Conservation (phyloP, 805 yeast species). For the Zygotorulaspora chibaensis region DNA sequence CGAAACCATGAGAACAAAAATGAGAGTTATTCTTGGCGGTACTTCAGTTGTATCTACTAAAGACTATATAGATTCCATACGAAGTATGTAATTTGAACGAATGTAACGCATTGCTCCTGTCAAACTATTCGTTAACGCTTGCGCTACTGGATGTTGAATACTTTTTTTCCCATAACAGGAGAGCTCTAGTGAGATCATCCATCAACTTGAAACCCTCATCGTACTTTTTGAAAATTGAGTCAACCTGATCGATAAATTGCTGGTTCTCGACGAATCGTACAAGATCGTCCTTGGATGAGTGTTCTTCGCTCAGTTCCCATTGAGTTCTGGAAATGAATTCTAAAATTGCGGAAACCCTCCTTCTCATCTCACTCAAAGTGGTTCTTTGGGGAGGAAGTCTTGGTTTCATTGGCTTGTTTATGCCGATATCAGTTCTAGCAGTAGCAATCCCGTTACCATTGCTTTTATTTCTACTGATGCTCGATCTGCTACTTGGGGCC, state of each 20-base stretch:
- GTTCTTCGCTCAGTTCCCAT: slow-evolving; percentile 72
- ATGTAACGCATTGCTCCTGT: neutral
- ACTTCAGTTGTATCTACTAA: slow-evolving; percentile 52
- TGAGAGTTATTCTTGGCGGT: slow-evolving; percentile 79
- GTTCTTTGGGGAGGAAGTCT: slow-evolving; percentile 74
- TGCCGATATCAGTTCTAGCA: slow-evolving; percentile 40
- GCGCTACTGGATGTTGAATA: slow-evolving; percentile 35
- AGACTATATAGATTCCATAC: slow-evolving; percentile 34
- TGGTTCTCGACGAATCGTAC: slow-evolving; percentile 45
- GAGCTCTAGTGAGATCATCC: slow-evolving; percentile 67
- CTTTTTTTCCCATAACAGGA: slow-evolving; percentile 75
- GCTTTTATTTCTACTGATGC: slow-evolving; percentile 11
- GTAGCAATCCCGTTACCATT: slow-evolving; percentile 16
- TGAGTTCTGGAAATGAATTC: slow-evolving; percentile 90
- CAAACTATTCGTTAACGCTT: slow-evolving; percentile 6
- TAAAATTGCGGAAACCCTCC: slow-evolving; percentile 81
- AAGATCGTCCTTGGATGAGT: slow-evolving; percentile 50
- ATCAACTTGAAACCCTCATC: slow-evolving; percentile 59
- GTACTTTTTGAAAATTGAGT: slow-evolving; percentile 45
- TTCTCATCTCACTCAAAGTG: slow-evolving; percentile 76
- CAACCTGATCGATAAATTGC: slow-evolving; percentile 37
- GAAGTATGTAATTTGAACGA: slow-evolving; percentile 4
- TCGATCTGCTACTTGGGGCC: slow-evolving; percentile 19
- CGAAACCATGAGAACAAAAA: slow-evolving; percentile 42
- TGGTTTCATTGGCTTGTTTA: slow-evolving; percentile 75